Conservation (phyloP, 371 early-diverging fungal species). For the Mucor saturninus region DNA sequence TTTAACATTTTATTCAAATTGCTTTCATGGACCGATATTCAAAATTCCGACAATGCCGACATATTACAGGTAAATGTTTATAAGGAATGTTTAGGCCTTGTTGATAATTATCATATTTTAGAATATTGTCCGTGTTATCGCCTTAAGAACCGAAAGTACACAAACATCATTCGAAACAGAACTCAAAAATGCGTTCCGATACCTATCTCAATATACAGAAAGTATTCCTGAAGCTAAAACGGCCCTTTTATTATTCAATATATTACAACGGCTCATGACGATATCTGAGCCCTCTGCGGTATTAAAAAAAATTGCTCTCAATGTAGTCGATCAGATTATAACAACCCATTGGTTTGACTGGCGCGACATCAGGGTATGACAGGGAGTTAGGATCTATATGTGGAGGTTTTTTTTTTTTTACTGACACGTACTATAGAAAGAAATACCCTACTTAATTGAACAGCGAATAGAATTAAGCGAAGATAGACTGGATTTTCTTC, state of each 20-base stretch:
- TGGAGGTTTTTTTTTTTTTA: too few relatives aligned
- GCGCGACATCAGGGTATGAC: constrained; percentile 40
- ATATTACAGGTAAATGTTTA: constrained; percentile 32
- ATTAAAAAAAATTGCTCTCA: constrained; percentile 24
- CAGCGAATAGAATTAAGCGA: constrained; percentile 53
- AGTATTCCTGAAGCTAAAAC: constrained; percentile 42
- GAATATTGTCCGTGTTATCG: constrained; percentile 24
- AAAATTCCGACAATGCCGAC: constrained; percentile 48
- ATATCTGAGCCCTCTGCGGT: constrained; percentile 10
- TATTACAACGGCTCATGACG: constrained; percentile 32
- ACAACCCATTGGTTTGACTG: constrained; percentile 47
- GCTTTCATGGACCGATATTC: constrained; percentile 62
- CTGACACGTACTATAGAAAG: constrained; percentile 31
- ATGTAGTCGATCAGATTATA: constrained; percentile 31
- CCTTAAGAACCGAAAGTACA: constrained; percentile 22
- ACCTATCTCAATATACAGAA: constrained; percentile 35
- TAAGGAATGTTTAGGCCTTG: neutral
- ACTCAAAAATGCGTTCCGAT: constrained; percentile 40
- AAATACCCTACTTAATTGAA: constrained; percentile 42
- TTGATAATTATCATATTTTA: neutral
- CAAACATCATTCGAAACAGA: constrained; percentile 13
- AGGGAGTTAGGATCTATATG: neutral
- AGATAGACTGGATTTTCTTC: constrained; percentile 46
- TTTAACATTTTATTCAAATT: constrained; percentile 52
- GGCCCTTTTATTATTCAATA: constrained; percentile 36